A percentile compares a stretch with the other conserved stretches of the same genome.
These are phyloP conservation scores for Pulveroboletus sp. DNA, from an alignment of 768 basidiomycete species.

Conservation along the genomic window DNA sequence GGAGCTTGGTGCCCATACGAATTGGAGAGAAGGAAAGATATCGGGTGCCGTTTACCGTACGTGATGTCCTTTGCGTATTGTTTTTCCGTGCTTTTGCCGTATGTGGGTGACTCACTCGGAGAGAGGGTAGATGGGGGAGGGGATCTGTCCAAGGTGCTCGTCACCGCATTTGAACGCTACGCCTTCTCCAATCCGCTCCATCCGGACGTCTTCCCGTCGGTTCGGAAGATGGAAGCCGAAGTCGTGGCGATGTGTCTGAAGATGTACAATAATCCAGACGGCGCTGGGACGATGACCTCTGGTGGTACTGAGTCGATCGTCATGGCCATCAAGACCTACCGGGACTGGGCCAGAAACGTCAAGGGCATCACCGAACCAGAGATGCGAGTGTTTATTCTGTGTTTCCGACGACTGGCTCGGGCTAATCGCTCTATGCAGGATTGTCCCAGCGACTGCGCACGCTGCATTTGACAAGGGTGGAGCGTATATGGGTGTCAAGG, in stretches of 20 bases:
- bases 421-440: slow-evolving; percentile 39
- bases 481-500: slow-evolving; percentile 83
- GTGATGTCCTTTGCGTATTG: slow-evolving; percentile 20
- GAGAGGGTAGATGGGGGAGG: slow-evolving; percentile 68
- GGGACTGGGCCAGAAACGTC: slow-evolving; percentile 82
- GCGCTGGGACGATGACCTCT: slow-evolving; percentile 89
- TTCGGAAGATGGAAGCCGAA: slow-evolving; percentile 97
- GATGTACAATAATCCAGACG: slow-evolving; percentile 79
- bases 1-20: slow-evolving; percentile 40
- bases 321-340: slow-evolving; percentile 91
- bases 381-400: slow-evolving; percentile 51
- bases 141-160: slow-evolving; percentile 72
- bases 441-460: slow-evolving; percentile 81
- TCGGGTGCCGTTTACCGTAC: slow-evolving; percentile 85
- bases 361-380: slow-evolving; percentile 91
- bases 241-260: slow-evolving; percentile 83
- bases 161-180: slow-evolving; percentile 76
- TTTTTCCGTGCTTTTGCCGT: not conserved
- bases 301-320: slow-evolving; percentile 96
- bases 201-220: slow-evolving; percentile 87
- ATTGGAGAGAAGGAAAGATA: slow-evolving; percentile 70
- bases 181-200: slow-evolving; percentile 88
- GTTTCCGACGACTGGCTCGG: not conserved
- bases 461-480: slow-evolving; percentile 95
- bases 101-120: not conserved